Conservation (phyloP, 2,329 filamentous ascomycete species). For the Dendryphion nanum region DNA sequence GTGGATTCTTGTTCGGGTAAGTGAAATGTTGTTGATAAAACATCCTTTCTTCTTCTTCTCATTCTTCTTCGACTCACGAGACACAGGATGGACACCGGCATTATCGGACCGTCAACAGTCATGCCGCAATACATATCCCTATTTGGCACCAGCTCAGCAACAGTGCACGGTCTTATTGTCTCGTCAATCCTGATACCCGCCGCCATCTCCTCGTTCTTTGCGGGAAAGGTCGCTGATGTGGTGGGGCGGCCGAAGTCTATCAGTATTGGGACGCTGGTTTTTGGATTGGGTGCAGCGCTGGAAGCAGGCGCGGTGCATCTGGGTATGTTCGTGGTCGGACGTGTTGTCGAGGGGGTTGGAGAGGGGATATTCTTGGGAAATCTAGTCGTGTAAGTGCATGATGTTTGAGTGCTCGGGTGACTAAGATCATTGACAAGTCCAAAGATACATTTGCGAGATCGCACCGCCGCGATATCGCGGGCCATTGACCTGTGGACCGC, state of each 20-base stretch:
- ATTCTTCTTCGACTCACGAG: no score
- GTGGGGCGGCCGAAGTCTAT: no score
- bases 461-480: conserved; percentile 54
- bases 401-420: conserved; percentile 56
- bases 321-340: conserved; percentile 55
- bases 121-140: conserved; percentile 54
- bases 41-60: no score
- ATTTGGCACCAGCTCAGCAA: conserved; percentile 53
- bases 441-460: conserved; percentile 61
- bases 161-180: conserved; percentile 57
- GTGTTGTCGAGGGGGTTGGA: conserved; percentile 57
- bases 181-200: conserved; percentile 59
- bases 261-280: conserved; percentile 54
- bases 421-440: conserved; percentile 53
- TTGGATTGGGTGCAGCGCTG: conserved; percentile 53
- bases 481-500: conserved; percentile 52
- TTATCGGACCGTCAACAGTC: conserved; percentile 59
- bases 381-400: conserved; percentile 58
- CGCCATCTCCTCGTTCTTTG: conserved; percentile 55
- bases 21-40: no score
- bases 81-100: conserved; percentile 59
- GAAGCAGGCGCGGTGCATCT: conserved; percentile 51
- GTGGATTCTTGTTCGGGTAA: no score
- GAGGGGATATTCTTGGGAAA: conserved; percentile 58
- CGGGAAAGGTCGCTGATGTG: conserved; percentile 56